Evolutionary conservation across 1,139 yeast species (phyloP), one percentile per base, ranked within the genome.

Genomic region (Zygoascus hellenicus): DNA sequence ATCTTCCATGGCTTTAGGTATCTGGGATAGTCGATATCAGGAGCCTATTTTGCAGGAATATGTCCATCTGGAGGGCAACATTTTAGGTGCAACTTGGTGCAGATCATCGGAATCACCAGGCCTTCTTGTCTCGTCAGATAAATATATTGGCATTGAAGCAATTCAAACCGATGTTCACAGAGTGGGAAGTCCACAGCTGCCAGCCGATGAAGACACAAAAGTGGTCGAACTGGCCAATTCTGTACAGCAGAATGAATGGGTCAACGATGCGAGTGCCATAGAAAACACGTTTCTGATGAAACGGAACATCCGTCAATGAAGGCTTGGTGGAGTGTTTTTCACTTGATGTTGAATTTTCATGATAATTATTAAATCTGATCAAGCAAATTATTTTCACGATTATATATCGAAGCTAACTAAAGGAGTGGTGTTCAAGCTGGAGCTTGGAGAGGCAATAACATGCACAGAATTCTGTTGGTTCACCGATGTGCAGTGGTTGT

Each of bases 231-330:
- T 57, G 14, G 59, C 50, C 4, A 52, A 56, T 16, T 54, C 52
- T 5, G 55, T 54, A 2, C 60, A 57, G 39, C 59, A 54, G 41
- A 37, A 48, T 11, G 61, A 57, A 43, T 59, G 62, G 63, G 42
- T 44, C 10, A 58, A 56, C 37, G 51, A 45, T 22, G 37, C 46
- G n/a, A 41, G 47, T 11, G 48, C 51, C 10, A 38, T 53, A 22
- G 61, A 57, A 28, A 60, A 57, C 36, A 57, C 61, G 3, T 57
- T 57, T 43, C 55, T 56, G 46, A 48, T 49, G 26, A 48, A 32
- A 39, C n/a, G 19, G 34, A 17, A 30, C 11, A 34, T 43, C 15
- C 26, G 28, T 15, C 42, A 35, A 14, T 38, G 16, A 44, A 19
- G 28, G 28, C n/a, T 38, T 29, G 33, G 17, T 29, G n/a, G n/a